Conservation (phyloP, 192 early-diverging fungal species). For the Coemansia sp. region DNA sequence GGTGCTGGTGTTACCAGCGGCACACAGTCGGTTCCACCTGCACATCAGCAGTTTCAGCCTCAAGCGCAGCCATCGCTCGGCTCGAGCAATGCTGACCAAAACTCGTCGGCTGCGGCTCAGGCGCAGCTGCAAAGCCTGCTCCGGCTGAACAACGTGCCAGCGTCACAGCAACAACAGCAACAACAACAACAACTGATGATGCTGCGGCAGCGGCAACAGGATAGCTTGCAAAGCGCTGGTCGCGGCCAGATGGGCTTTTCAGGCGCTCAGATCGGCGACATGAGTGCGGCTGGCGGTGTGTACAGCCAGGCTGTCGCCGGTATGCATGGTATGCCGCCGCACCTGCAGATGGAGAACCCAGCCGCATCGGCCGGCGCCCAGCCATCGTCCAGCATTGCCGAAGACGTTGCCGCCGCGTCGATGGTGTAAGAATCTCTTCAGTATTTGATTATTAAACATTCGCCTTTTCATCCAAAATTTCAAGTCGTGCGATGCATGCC, state of each 20-base stretch:
- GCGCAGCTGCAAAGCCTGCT: conserved; percentile 27
- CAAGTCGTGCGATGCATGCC: neutral
- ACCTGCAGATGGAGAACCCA: conserved; percentile 22
- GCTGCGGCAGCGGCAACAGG: conserved; percentile 32
- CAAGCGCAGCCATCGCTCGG: conserved; percentile 4
- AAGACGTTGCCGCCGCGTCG: conserved; percentile 40
- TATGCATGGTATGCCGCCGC: conserved; percentile 10
- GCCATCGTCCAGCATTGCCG: conserved; percentile 30
- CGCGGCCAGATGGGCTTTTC: conserved; percentile 23
- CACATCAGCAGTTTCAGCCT: conserved; percentile 12
- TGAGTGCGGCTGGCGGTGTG: conserved; percentile 8
- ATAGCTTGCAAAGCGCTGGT: conserved; percentile 17
- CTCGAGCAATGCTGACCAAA: conserved; percentile 10
- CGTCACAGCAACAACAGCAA: conserved; percentile 14
- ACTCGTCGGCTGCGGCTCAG: conserved; percentile 20
- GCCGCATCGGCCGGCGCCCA: conserved; percentile 9
- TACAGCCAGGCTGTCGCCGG: conserved; percentile 16
- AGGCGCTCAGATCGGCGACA: conserved; percentile 6
- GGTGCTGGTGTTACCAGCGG: conserved; percentile 16
- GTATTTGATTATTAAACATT: neutral
- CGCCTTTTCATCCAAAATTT: neutral
- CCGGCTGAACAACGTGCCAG: conserved; percentile 14
- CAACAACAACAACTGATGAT: conserved; percentile 28
- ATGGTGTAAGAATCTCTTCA: conserved; percentile 15
- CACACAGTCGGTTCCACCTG: conserved; percentile 34